phyloP scores from a whole-genome alignment of 306 rosid species.

The Vicia villosa region DNA sequence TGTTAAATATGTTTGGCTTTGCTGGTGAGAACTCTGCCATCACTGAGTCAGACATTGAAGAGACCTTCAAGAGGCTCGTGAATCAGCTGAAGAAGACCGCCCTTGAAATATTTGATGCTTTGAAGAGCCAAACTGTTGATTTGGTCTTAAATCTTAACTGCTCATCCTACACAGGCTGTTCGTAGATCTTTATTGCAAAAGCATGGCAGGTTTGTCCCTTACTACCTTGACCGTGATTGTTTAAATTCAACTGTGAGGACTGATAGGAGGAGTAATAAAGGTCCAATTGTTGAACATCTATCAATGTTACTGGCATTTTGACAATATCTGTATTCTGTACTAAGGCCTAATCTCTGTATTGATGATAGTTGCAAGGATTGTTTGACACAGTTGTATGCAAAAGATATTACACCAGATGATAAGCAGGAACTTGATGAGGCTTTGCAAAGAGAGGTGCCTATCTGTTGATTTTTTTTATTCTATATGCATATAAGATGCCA shows the following conservation, averaged over 20 bases:
- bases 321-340: conserved; percentile 8
- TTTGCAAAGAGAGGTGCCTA: conserved; percentile 85
- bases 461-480: conserved; percentile 26
- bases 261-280: conserved; percentile 2
- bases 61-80: conserved; percentile 94
- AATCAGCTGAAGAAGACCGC: conserved; percentile 79
- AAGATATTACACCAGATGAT: conserved; percentile 98
- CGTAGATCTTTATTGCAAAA: conserved; percentile 97
- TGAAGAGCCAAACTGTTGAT: conserved; percentile 96
- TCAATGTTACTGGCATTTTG: conserved; percentile 3
- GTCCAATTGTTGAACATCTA: conserved; percentile 10
- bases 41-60: conserved; percentile 96
- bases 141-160: conserved; percentile 94
- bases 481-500: background rate
- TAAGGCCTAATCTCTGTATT: background rate
- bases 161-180: conserved; percentile 97
- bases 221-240: conserved; percentile 4
- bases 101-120: conserved; percentile 82
- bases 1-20: no score
- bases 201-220: conserved; percentile 69
- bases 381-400: conserved; percentile 86
- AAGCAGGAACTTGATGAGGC: conserved; percentile 99
- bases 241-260: no score
- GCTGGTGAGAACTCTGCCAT: conserved; percentile 92
- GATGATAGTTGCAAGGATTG: conserved; percentile 56